A percentile compares a stretch with the other conserved stretches of the same genome.
Evolutionary conservation across 225 moss, liverwort and hornwort genomes (phyloP).

Genomic region (Pseudisothecium myosuroides): DNA sequence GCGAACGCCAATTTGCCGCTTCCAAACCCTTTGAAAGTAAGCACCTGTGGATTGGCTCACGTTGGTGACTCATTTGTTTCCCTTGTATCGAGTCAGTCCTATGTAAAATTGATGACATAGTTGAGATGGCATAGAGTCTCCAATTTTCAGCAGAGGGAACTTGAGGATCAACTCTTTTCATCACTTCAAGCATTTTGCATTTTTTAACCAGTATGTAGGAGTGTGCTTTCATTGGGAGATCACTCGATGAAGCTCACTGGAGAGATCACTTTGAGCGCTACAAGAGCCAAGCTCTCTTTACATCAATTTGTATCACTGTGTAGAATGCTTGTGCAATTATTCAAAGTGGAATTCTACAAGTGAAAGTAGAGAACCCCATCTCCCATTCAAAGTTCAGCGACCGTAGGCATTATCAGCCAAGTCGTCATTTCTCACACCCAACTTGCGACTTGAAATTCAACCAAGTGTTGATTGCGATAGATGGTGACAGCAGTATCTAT

Average conservation of each 20-base stretch:
- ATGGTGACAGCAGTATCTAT: neutral
- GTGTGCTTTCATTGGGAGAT: neutral
- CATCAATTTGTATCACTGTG: neutral
- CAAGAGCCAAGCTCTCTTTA: neutral
- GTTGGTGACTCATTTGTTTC: neutral
- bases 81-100: neutral
- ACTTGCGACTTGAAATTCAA: neutral
- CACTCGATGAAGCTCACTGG: neutral
- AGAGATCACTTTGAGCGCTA: neutral
- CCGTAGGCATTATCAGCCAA: neutral
- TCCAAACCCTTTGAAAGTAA: constrained; percentile 74
- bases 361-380: neutral
- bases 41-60: neutral
- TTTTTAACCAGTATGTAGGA: neutral
- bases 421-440: neutral
- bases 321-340: neutral
- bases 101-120: neutral
- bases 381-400: neutral
- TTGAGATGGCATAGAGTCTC: neutral
- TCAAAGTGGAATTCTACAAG: neutral
- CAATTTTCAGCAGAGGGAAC: neutral
- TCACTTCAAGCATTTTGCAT: neutral
- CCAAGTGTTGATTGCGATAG: neutral
- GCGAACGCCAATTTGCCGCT: constrained; percentile 90
- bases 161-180: neutral